These are phyloP conservation scores for Dichotomocladium elegans DNA, from an alignment of 371 early-diverging fungal species.

Conservation along the genomic window DNA sequence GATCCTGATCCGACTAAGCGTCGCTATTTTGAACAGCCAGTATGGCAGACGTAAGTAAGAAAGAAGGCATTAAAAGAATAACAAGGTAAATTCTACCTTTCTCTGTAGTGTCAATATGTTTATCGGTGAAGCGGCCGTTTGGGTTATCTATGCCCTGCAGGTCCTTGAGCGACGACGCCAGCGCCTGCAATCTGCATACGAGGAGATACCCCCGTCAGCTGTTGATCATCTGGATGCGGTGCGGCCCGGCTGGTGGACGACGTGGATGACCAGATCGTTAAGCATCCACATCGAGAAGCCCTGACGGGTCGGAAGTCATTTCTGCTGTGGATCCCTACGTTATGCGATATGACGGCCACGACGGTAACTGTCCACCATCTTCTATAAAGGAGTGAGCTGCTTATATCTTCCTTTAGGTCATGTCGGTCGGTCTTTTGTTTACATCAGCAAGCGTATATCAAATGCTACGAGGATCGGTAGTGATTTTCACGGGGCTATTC, in stretches of 20 bases:
- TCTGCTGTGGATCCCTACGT: constrained; percentile 85
- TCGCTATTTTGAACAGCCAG: constrained; percentile 91
- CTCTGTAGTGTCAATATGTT: constrained; percentile 80
- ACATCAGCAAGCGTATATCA: constrained; percentile 93
- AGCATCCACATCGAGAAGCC: constrained; percentile 16
- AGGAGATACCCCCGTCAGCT: constrained; percentile 38
- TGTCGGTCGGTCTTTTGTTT: constrained; percentile 92
- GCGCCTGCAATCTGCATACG: not conserved
- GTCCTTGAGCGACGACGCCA: constrained; percentile 13
- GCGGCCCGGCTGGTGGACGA: constrained; percentile 32
- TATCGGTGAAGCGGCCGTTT: constrained; percentile 76
- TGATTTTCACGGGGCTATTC: constrained; percentile 88
- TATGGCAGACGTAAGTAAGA: constrained; percentile 83
- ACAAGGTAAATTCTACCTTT: no score
- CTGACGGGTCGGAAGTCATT: constrained; percentile 59
- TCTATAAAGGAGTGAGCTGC: not conserved
- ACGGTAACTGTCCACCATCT: constrained; percentile 58
- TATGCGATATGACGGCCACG: constrained; percentile 90
- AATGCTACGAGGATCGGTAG: constrained; percentile 95
- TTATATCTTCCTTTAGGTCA: constrained; percentile 31
- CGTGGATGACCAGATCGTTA: constrained; percentile 20
- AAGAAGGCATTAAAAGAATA: no score
- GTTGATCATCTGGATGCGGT: constrained; percentile 44
- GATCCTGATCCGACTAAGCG: constrained; percentile 70
- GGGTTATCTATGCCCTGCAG: constrained; percentile 40